phyloP scores from a whole-genome alignment of 2,329 filamentous ascomycete genomes.

The Lecanicillium sp. region DNA sequence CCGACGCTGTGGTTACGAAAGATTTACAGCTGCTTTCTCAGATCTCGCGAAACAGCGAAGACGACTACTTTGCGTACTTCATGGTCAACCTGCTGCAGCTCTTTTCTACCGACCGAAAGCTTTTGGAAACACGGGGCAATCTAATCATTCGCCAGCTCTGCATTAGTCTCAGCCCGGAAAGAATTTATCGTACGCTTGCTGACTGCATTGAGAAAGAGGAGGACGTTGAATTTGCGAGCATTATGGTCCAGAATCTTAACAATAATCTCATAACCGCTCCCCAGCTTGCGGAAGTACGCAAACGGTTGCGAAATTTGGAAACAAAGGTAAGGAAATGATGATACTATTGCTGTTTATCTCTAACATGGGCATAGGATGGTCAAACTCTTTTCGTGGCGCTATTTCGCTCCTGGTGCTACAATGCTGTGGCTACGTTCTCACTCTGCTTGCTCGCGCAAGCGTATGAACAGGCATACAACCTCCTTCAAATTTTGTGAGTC shows the following conservation, averaged over 20 bases:
- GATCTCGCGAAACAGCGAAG: slow-evolving; percentile 92
- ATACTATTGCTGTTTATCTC: too few relatives aligned
- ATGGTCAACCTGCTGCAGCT: slow-evolving; percentile 95
- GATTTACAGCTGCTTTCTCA: slow-evolving; percentile 91
- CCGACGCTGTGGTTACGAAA: slow-evolving; percentile 91
- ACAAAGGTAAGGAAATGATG: slow-evolving; percentile 56
- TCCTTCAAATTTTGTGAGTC: slow-evolving; percentile 85
- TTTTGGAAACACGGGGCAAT: slow-evolving; percentile 89
- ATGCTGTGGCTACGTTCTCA: slow-evolving; percentile 95
- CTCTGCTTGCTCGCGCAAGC: slow-evolving; percentile 92
- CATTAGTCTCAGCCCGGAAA: slow-evolving; percentile 84
- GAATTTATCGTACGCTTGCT: slow-evolving; percentile 91
- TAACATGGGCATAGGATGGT: slow-evolving; percentile 57
- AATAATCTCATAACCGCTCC: slow-evolving; percentile 98
- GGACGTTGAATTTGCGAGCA: slow-evolving; percentile 96
- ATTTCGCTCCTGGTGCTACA: slow-evolving; percentile 97
- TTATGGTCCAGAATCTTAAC: slow-evolving; percentile 99
- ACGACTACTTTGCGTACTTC: slow-evolving; percentile 95
- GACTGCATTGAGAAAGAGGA: slow-evolving; percentile 98
- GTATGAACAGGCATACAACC: slow-evolving; percentile 95
- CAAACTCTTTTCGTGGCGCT: slow-evolving; percentile 92
- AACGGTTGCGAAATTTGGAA: slow-evolving; percentile 83
- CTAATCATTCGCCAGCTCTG: slow-evolving; percentile 94
- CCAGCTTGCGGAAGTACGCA: slow-evolving; percentile 83
- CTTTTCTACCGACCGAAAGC: slow-evolving; percentile 86